phyloP scores from a whole-genome alignment of 441 rosid species.

The Euphorbia schlechtendalii region DNA sequence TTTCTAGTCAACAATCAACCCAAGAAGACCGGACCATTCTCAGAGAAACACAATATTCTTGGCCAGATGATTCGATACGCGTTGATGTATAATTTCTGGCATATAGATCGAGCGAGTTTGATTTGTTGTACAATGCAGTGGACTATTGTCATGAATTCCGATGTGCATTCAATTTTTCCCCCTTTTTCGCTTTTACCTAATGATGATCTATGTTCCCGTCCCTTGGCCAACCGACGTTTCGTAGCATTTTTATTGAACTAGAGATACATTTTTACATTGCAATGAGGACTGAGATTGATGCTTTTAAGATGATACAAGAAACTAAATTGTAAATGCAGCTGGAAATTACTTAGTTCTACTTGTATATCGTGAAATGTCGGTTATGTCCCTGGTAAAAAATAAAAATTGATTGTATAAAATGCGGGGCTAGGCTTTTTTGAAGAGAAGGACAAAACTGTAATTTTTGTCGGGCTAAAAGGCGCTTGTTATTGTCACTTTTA shows the following conservation, averaged over 20 bases:
- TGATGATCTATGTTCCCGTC: constrained; percentile 1
- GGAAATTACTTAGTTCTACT: too few species aligned
- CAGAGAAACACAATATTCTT: not conserved
- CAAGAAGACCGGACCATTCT: not conserved
- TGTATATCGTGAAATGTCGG: too few species aligned
- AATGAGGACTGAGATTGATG: not conserved
- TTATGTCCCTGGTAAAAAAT: too few species aligned
- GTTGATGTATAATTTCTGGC: not conserved
- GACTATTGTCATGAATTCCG: too few species aligned
- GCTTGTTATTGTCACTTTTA: too few species aligned
- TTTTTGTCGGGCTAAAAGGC: too few species aligned
- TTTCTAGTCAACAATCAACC: not conserved
- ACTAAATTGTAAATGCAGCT: too few species aligned
- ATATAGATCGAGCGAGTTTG: constrained; percentile 1
- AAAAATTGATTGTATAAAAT: too few species aligned
- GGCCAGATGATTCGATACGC: not conserved
- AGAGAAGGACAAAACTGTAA: too few species aligned
- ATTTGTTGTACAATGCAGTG: constrained; percentile 5
- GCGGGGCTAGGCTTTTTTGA: too few species aligned
- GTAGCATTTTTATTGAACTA: not conserved
- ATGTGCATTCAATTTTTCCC: too few species aligned
- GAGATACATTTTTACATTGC: not conserved
- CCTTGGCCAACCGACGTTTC: not conserved
- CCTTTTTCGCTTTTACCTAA: not conserved
- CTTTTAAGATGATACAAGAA: too few species aligned